Conservation (phyloP, 73 alveolate genomes). For the Tetrahymena malaccensis region DNA sequence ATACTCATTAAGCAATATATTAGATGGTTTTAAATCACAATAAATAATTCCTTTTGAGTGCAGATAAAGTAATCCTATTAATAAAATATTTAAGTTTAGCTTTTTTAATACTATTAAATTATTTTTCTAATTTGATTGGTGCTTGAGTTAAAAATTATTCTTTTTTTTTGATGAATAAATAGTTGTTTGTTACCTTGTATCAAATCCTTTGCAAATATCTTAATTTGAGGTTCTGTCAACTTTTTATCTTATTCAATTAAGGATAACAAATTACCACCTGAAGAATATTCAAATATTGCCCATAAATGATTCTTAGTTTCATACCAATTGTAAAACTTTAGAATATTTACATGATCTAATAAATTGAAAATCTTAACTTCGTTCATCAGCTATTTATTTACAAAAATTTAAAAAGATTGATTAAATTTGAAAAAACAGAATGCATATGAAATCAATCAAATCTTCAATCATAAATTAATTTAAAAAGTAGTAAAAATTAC, state of each 20-base stretch:
- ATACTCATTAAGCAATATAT: slow-evolving; percentile 89
- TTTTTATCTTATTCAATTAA: slow-evolving; percentile 71
- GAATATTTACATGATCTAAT: slow-evolving; percentile 59
- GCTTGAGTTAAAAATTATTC: neutral
- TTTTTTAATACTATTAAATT: slow-evolving; percentile 2
- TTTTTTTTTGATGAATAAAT: neutral
- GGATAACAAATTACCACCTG: slow-evolving; percentile 81
- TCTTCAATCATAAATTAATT: neutral
- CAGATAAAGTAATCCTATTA: slow-evolving; percentile 56
- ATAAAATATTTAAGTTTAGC: slow-evolving; percentile 20
- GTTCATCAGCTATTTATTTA: slow-evolving; percentile 28
- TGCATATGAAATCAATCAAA: neutral
- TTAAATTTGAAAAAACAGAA: no score
- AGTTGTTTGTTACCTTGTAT: neutral
- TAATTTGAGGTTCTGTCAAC: neutral
- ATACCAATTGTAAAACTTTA: slow-evolving; percentile 73
- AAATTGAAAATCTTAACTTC: slow-evolving; percentile 57
- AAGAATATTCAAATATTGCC: slow-evolving; percentile 89
- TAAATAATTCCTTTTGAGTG: slow-evolving; percentile 93
- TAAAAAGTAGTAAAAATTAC: neutral
- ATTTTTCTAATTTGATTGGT: neutral
- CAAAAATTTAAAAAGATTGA: neutral
- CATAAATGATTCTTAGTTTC: slow-evolving; percentile 92
- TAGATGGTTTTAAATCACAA: slow-evolving; percentile 96
- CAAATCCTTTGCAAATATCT: neutral